Base-by-base conservation (phyloP, 331 rosid genomes). In the Ulmus americana region DNA sequence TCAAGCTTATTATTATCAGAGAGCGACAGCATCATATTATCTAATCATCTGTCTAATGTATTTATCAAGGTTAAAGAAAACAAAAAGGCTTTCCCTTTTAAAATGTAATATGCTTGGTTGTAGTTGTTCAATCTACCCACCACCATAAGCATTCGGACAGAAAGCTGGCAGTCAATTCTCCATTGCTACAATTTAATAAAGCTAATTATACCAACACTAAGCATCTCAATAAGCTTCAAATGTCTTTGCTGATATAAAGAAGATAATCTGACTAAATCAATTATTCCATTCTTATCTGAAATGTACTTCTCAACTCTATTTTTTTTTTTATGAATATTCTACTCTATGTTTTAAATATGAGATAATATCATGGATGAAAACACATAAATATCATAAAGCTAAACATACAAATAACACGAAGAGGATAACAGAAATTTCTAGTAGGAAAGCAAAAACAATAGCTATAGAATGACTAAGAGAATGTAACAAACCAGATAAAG, bases 401-500 rank as follows among this genome's bases (percentile, higher is more conserved):
- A 35, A 8, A 45, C 6, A 6, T 14, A 61, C 13, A 45, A 45
- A n/a, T 1, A 8, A 14, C 39, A 63, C 0, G 3, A 45, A 45
- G 8, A 8, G 6, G 10, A 69, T 3, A 20, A 49, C 59, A 41
- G 28, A 39, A 40, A 41, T 11, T 3, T 39, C 45, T 10, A 10
- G 39, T 38, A 60, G 13, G 40, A 61, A 50, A 70, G 48, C 2
- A 2, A 63, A 4, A 11, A 46, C 8, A 5, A 9, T 45, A 70
- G 55, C 35, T 16, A 39, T 35, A 65, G 53, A 6, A 54, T 10
- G 8, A 8, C 18, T 7, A 11, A 6, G 35, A 68, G 61, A 59
- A 45, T 14, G 73, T 15, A 49, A 72, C 90, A 44, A 15, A 90
- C 97, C 90, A 85, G 74, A 74, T 85, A 85, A 14, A 87, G 83